Conservation (phyloP, 371 early-diverging fungal species). For the Mycotypha africana region DNA sequence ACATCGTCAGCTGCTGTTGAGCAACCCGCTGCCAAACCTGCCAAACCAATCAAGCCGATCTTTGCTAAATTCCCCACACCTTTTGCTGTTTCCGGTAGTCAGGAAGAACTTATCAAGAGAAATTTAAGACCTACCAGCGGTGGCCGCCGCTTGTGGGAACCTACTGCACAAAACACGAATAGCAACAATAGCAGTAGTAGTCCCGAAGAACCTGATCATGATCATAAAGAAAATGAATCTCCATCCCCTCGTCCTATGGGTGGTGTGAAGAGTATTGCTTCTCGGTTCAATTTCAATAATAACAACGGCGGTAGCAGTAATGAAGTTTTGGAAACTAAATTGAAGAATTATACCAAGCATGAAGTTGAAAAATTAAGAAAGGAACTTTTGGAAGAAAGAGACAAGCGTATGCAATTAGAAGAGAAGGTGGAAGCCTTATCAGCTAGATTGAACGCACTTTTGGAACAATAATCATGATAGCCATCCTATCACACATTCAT, state of each 20-base stretch:
- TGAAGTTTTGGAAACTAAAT: slow-evolving; percentile 52
- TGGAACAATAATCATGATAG: no score
- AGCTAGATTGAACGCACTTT: slow-evolving; percentile 26
- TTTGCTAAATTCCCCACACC: slow-evolving; percentile 63
- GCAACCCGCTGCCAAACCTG: slow-evolving; percentile 31
- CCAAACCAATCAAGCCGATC: slow-evolving; percentile 60
- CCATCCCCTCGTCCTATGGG: slow-evolving; percentile 35
- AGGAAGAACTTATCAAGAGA: slow-evolving; percentile 26
- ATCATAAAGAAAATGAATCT: slow-evolving; percentile 17
- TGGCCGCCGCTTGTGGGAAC: slow-evolving; percentile 36
- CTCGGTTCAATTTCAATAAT: slow-evolving; percentile 48
- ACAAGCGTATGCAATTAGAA: slow-evolving; percentile 42
- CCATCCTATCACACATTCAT: no score
- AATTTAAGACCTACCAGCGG: slow-evolving; percentile 38
- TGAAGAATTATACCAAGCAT: slow-evolving; percentile 54
- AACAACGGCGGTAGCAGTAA: slow-evolving; percentile 38
- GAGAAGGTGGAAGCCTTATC: slow-evolving; percentile 35
- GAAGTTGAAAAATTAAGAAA: slow-evolving; percentile 50
- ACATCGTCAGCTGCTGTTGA: slow-evolving; percentile 12
- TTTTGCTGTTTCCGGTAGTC: slow-evolving; percentile 41
- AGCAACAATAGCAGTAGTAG: slow-evolving; percentile 6
- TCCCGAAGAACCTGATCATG: slow-evolving; percentile 1
- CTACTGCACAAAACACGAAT: slow-evolving; percentile 20
- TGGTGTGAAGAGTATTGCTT: slow-evolving; percentile 49
- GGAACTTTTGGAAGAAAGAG: slow-evolving; percentile 52